Conservation (phyloP, 805 yeast genomes). For the Nakazawaea holstii region DNA sequence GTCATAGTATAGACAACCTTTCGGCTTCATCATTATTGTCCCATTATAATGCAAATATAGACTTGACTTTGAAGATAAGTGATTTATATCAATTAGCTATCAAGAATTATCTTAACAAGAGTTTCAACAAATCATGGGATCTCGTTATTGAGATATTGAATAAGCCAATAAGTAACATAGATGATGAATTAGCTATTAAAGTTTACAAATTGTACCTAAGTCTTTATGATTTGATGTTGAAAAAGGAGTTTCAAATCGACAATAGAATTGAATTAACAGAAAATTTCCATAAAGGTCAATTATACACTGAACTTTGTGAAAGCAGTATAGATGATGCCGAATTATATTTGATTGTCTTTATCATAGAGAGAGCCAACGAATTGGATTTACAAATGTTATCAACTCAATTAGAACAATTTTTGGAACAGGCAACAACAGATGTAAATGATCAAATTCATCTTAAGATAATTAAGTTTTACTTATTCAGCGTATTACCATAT, state of each 20-base stretch:
- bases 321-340: constrained; percentile 19
- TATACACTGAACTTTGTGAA: constrained; percentile 16
- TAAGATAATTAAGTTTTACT: constrained; percentile 20
- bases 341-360: constrained; percentile 23
- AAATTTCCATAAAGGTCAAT: constrained; percentile 18
- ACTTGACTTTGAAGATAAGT: not conserved
- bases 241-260: constrained; percentile 12
- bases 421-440: constrained; percentile 8
- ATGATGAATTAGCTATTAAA: constrained; percentile 10
- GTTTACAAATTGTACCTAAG: constrained; percentile 24
- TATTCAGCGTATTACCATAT: constrained; percentile 19
- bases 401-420: constrained; percentile 20
- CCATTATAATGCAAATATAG: constrained; percentile 1
- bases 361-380: constrained; percentile 25
- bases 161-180: constrained; percentile 11
- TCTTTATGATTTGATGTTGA: constrained; percentile 22
- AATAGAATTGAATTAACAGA: not conserved
- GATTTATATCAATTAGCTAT: constrained; percentile 32
- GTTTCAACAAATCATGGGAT: constrained; percentile 23
- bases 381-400: constrained; percentile 15
- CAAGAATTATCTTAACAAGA: constrained; percentile 32
- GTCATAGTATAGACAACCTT: not conserved
- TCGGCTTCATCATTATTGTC: not conserved
- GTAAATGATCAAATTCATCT: constrained; percentile 9
- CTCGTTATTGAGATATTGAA: constrained; percentile 17